Base-by-base conservation (phyloP, 148 eudicot genomes). In the Pharnaceum exiguum region DNA sequence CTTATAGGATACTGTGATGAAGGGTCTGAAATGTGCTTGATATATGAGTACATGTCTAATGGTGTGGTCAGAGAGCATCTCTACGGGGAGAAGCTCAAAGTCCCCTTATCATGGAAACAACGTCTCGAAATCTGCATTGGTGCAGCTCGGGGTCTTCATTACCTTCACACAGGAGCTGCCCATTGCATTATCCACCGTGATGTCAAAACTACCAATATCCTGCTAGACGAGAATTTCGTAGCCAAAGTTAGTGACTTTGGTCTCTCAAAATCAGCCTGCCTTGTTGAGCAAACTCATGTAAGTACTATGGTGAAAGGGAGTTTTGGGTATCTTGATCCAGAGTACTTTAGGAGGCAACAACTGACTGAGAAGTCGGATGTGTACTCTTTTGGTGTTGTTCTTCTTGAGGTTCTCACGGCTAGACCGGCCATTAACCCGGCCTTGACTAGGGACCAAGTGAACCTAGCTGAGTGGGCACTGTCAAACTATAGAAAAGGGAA, bases 211-310 rank as follows among this genome's bases (percentile, higher is more conserved):
- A 83, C 89, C 0, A 83, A 83, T 50, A 83, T 83, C 7, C 76
- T 83, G 35, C 58, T 83, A 1, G 89, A 83, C 5, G 85, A 80
- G 51, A 73, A 68, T 8, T 75, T 80, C 3, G 85, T 80, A 5
- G 81, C 89, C 0, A 83, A 83, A 51, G 89, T 83, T 8, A 80
- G 85, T 6, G 89, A 83, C 45, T 83, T 83, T 7, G 83, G 89
- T 0, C 65, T 80, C 10, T 83, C 89, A 5, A 83, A 83, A 48
- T 76, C 78, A 1, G 89, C 77, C 0, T 75, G 71, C 23, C 63
- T 82, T 0, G 39, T 83, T 45, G 85, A 83, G 46, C 79, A 83
- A 38, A 83, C 85, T 24, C 89, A 83, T 23, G 85, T 83, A 1
- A 83, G 89, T 69, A 83, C 81, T 0, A 79, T 83, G 0, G 89